Conservation (phyloP, 805 yeast species). For the Metschnikowia kofuensis region DNA sequence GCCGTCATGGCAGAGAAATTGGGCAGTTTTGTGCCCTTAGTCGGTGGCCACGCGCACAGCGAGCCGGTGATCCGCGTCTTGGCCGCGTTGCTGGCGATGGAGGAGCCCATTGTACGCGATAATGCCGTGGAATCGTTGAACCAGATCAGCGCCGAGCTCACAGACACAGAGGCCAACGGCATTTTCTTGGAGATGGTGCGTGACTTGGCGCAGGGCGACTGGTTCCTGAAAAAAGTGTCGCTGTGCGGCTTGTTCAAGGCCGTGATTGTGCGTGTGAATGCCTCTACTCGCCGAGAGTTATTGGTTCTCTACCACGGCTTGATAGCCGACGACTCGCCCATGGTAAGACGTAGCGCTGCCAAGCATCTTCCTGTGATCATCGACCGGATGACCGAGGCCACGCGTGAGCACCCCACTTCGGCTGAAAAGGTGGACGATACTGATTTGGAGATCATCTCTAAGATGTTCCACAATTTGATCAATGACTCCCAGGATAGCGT, state of each 20-base stretch:
- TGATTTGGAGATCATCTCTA: conserved; percentile 75
- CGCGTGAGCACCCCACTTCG: conserved; percentile 33
- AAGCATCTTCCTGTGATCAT: conserved; percentile 74
- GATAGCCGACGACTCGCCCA: conserved; percentile 89
- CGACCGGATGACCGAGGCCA: conserved; percentile 48
- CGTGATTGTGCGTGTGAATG: conserved; percentile 58
- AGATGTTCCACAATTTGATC: conserved; percentile 75
- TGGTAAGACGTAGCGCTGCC: conserved; percentile 96
- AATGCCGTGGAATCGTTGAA: conserved; percentile 87
- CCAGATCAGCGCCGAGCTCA: conserved; percentile 59
- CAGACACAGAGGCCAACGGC: conserved; percentile 59
- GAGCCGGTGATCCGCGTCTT: conserved; percentile 58
- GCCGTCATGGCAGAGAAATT: conserved; percentile 89
- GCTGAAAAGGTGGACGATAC: conserved; percentile 44
- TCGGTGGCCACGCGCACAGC: conserved; percentile 72
- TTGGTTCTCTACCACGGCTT: conserved; percentile 66
- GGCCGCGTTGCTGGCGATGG: conserved; percentile 84
- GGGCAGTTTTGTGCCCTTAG: conserved; percentile 80
- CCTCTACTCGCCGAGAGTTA: conserved; percentile 55
- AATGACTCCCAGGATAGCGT: conserved; percentile 94
- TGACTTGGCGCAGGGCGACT: conserved; percentile 78
- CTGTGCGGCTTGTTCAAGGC: conserved; percentile 84
- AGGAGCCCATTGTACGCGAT: conserved; percentile 95
- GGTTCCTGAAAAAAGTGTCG: conserved; percentile 93
- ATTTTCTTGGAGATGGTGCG: conserved; percentile 75